Percentiles rank a stretch among this genome's conserved stretches.
Conservation (phyloP, 202 grass and related monocot species). For the Setaria italica region DNA sequence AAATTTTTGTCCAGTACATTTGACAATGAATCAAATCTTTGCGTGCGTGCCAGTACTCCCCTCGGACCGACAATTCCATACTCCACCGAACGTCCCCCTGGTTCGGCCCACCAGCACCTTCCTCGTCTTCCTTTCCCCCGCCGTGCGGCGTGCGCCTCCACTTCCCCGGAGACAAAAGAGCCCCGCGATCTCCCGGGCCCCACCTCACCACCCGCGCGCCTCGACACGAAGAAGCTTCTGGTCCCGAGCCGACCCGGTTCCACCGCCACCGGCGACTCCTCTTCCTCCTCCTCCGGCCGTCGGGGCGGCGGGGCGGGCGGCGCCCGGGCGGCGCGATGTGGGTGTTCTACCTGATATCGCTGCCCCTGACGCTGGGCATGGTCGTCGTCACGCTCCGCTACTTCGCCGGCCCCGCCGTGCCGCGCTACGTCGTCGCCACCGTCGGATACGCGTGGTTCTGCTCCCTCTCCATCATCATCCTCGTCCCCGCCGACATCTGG, state of each 20-base stretch:
- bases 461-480: conserved; percentile 99
- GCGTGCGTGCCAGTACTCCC: conserved; percentile 49
- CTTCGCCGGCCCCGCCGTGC: conserved; percentile 94
- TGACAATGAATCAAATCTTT: conserved; percentile 22
- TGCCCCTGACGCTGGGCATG: conserved; percentile 97
- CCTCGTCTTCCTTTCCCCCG: conserved; percentile 3
- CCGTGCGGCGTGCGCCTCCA: conserved; percentile 47
- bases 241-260: conserved; percentile 28
- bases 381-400: conserved; percentile 92
- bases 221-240: conserved; percentile 47
- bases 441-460: conserved; percentile 99
- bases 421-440: conserved; percentile 82
- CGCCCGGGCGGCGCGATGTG: conserved; percentile 71
- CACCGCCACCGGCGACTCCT: background rate
- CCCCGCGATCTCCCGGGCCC: conserved; percentile 47
- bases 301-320: conserved; percentile 25
- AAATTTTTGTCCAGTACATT: background rate
- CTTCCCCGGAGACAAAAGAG: conserved; percentile 52
- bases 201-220: conserved; percentile 26
- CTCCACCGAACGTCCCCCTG: conserved; percentile 25
- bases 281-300: conserved; percentile 19
- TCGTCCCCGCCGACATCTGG: conserved; percentile 99
- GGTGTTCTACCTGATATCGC: conserved; percentile 98
- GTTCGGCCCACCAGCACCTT: conserved; percentile 46
- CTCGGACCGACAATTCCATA: conserved; percentile 29